Percentiles rank a stretch among this genome's conserved stretches.
These are phyloP conservation scores for Phytophthora sp. DNA, from an alignment of 352 stramenopile genomes.

Conservation along the genomic window DNA sequence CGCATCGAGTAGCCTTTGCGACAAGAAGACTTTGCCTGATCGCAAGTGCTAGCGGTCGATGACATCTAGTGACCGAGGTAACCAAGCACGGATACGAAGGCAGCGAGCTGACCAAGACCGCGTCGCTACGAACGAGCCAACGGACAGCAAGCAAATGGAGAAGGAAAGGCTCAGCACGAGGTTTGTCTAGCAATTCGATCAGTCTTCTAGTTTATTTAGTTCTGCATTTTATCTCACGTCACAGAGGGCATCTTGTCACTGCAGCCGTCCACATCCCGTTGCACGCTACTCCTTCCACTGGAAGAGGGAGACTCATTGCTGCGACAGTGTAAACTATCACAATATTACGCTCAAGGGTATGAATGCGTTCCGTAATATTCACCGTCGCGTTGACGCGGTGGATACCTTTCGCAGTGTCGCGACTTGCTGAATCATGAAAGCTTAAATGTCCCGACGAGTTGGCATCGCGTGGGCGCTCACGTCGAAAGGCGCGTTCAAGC, in stretches of 20 bases:
- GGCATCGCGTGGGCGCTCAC: too few relatives aligned
- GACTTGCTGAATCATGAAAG: conserved; percentile 1
- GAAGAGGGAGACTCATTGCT: conserved; percentile 50
- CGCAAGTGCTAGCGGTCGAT: neutral
- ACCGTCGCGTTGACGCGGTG: conserved; percentile 28
- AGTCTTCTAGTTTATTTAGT: conserved; percentile 36
- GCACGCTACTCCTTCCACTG: conserved; percentile 41
- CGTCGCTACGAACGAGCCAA: conserved; percentile 9
- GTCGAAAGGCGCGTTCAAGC: too few relatives aligned
- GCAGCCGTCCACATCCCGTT: conserved; percentile 10
- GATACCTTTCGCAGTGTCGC: conserved; percentile 35
- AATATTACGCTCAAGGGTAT: conserved; percentile 34
- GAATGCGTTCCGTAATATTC: conserved; percentile 15
- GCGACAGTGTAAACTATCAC: conserved; percentile 44
- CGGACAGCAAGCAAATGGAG: conserved; percentile 13
- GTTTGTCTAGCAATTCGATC: conserved; percentile 28
- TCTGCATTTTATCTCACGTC: conserved; percentile 27
- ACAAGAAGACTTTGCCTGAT: conserved; percentile 4
- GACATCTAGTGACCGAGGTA: conserved; percentile 19
- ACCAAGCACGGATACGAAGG: conserved; percentile 1
- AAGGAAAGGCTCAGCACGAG: conserved; percentile 36
- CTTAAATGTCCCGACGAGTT: neutral
- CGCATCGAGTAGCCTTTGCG: neutral
- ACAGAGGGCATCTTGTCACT: conserved; percentile 14
- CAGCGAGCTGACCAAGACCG: conserved; percentile 12